These are phyloP conservation scores for Phytophthora cajani DNA, from an alignment of 352 stramenopile genomes.

Conservation along the genomic window DNA sequence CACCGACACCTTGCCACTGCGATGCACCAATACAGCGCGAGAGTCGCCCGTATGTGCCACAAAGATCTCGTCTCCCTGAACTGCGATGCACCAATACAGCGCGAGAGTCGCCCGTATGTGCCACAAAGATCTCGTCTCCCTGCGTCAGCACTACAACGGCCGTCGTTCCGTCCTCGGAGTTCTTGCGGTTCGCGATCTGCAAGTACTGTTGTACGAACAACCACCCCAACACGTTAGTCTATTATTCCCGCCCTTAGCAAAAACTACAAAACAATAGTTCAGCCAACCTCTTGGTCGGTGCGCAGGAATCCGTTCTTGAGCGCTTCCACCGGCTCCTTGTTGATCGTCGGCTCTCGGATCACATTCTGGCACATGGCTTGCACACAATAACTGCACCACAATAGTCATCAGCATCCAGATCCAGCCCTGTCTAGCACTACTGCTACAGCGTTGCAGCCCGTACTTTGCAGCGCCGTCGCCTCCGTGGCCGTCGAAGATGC, in stretches of 20 bases:
- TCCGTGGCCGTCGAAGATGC: constrained; percentile 94
- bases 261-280: not conserved
- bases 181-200: constrained; percentile 82
- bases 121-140: constrained; percentile 84
- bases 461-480: constrained; percentile 90
- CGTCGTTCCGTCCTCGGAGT: constrained; percentile 90
- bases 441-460: constrained; percentile 11
- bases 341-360: constrained; percentile 72
- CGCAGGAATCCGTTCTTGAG: constrained; percentile 83
- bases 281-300: constrained; percentile 77
- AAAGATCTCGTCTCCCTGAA: constrained; percentile 75
- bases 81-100: constrained; percentile 86
- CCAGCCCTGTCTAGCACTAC: too few species aligned
- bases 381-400: constrained; percentile 71
- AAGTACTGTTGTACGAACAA: constrained; percentile 60
- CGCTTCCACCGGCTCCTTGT: constrained; percentile 68
- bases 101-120: constrained; percentile 91
- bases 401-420: constrained; percentile 11
- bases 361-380: constrained; percentile 86
- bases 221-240: not conserved
- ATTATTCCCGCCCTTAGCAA: not conserved
- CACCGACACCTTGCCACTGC: constrained; percentile 69
- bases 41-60: constrained; percentile 93
- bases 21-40: constrained; percentile 88
- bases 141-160: constrained; percentile 85